Evolutionary conservation across 2,329 filamentous ascomycete species (phyloP).

Genomic region (Pseudopithomyces chartarum): DNA sequence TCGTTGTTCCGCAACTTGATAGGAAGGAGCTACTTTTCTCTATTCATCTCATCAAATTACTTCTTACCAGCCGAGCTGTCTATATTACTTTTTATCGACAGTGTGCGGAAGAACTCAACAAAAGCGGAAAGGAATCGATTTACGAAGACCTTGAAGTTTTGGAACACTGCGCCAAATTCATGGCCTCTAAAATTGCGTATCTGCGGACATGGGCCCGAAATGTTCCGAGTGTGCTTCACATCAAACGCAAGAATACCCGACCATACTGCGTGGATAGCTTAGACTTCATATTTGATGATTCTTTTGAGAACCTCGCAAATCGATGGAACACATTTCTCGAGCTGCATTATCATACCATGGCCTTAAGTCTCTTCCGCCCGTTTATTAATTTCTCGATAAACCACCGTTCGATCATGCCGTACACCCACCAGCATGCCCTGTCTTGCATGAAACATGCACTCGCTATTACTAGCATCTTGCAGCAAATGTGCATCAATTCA

Average conservation of each 20-base stretch:
- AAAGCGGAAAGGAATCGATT: conserved; percentile 22
- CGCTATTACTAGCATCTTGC: conserved; percentile 22
- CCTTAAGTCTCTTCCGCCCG: conserved; percentile 29
- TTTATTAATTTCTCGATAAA: conserved; percentile 25
- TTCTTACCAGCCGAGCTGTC: conserved; percentile 37
- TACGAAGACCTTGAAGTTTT: conserved; percentile 38
- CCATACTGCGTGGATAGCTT: conserved; percentile 23
- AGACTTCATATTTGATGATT: conserved; percentile 9
- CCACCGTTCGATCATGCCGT: background rate
- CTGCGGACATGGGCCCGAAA: conserved; percentile 39
- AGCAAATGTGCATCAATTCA: conserved; percentile 20
- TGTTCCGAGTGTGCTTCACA: conserved; percentile 45
- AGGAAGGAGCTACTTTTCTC: background rate
- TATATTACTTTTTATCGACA: conserved; percentile 45
- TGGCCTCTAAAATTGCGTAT: conserved; percentile 30
- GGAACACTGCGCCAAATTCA: conserved; percentile 38
- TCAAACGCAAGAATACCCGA: conserved; percentile 11
- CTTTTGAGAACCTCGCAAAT: background rate
- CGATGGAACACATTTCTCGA: conserved; percentile 25
- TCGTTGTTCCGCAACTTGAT: background rate
- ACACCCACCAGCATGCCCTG: conserved; percentile 16
- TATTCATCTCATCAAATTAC: conserved; percentile 40
- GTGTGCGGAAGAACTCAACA: conserved; percentile 23
- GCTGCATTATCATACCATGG: conserved; percentile 28
- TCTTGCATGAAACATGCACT: conserved; percentile 26